Evolutionary conservation across 2,329 filamentous ascomycete genomes (phyloP), one percentile per base, ranked within the genome.

Genomic region (Fusarium sp.): DNA sequence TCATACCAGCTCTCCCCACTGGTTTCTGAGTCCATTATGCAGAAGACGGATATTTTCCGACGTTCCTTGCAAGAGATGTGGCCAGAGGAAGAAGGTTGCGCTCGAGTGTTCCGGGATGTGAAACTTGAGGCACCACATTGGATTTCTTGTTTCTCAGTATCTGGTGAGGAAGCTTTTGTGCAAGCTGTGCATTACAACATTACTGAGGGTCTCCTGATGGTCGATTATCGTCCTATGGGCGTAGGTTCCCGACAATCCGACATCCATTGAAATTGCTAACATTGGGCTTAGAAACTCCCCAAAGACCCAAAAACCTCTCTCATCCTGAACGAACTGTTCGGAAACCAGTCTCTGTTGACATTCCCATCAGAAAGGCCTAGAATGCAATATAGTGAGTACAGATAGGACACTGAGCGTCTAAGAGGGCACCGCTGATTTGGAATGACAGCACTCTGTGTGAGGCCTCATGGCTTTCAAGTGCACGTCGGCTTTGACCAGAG

Each of bases 271-370:
- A 23, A 58, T 23, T 20, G 27, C 68, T 73, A 60, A 73, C 30
- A n/a, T 41, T 3, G 13, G n/a, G 6, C 18, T 5, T 30, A 75
- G 2, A 89, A 87, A 41, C 83, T 93, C 0, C 90, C 91, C 0
- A 78, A 83, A 10, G 82, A 87, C 3, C 87, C 88, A 34, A 85
- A 84, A 20, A 82, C 85, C 0, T 67, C 73, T 0, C 71, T 82
- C 5, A 62, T 77, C 1, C 81, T 91, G 25, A 80, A 82, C 6
- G 82, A 86, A 8, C 82, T 93, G 0, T 91, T 93, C 75, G 89
- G 89, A 0, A 81, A 86, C 4, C 85, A 89, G 27, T 83, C 82
- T 16, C 84, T 91, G 0, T 82, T 86, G 2, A 88, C 86, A 0
- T 89, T 79, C 32, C 88, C 90, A 0, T 92, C 91, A 0, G 63